These are phyloP conservation scores for Litsea cubeba DNA, from an alignment of 164 flowering plant species.

Conservation along the genomic window DNA sequence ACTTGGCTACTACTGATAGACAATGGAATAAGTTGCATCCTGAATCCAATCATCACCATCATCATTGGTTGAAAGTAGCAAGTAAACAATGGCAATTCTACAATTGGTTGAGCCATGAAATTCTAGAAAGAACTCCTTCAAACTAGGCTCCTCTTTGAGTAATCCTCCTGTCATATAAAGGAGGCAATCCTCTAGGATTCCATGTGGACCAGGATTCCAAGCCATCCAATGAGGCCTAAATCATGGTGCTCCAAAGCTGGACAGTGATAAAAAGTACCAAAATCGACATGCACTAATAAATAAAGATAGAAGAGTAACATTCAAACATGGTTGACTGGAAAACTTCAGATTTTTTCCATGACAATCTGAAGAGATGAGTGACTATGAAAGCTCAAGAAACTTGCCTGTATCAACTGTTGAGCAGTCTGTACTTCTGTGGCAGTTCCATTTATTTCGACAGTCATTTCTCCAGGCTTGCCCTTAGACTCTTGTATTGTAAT, in stretches of 20 bases:
- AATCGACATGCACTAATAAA: not conserved
- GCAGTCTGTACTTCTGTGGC: constrained; percentile 60
- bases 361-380: not conserved
- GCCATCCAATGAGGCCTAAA: no score
- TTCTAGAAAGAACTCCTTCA: no score
- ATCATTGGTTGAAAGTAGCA: no score
- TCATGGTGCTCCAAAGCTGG: no score
- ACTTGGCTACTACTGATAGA: not conserved
- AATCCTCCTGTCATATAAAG: no score
- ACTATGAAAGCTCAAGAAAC: constrained; percentile 1
- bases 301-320: not conserved
- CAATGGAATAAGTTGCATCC: not conserved
- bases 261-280: no score
- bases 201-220: not conserved
- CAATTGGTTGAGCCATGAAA: no score
- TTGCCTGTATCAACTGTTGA: constrained; percentile 63
- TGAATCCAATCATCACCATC: no score
- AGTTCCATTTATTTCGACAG: constrained; percentile 55
- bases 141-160: no score
- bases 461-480: constrained; percentile 75
- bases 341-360: not conserved
- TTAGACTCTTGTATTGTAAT: constrained; percentile 83
- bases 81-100: no score
- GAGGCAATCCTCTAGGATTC: not conserved
- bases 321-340: not conserved